Evolutionary conservation across 129 eudicot species (phyloP).

Genomic region (Helianthus annuus): HanXRQr2.0-SUNRISE NC_035438.2:77811225-77811724

Average conservation of each 20-base stretch:
- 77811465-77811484: neutral
- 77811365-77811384: slow-evolving; percentile 97
- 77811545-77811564: slow-evolving; percentile 90
- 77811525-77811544: slow-evolving; percentile 16
- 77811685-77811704: too few species aligned
- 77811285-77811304: slow-evolving; percentile 88
- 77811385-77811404: slow-evolving; percentile 38
- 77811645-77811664: too few species aligned
- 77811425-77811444: neutral
- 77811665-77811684: too few species aligned
- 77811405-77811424: neutral
- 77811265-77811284: neutral
- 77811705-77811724: too few species aligned
- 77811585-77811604: slow-evolving; percentile 98
- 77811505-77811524: neutral
- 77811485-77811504: neutral
- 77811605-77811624: slow-evolving; percentile 88
- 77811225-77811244: slow-evolving; percentile 1
- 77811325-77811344: slow-evolving; percentile 97
- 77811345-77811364: slow-evolving; percentile 97
- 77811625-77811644: neutral
- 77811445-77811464: neutral
- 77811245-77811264: neutral
- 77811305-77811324: slow-evolving; percentile 89
- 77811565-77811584: slow-evolving; percentile 94